Evolutionary conservation across 495 filamentous ascomycete genomes (phyloP).

Genomic region (Trypethelium eluteriae): DNA sequence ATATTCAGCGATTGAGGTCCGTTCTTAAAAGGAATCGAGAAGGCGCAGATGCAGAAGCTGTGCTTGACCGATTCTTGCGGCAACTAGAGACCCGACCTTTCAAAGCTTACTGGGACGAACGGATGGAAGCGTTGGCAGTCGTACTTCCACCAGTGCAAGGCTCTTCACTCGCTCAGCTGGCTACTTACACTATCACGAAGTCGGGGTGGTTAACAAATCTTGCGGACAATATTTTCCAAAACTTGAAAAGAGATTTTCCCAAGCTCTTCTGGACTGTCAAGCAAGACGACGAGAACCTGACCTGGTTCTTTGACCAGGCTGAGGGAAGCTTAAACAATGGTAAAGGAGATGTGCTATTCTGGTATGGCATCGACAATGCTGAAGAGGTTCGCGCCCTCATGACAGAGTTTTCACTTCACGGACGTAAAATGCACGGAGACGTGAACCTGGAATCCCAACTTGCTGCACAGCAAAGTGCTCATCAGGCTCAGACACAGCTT

Average conservation of each 20-base stretch:
- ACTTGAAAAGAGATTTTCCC: constrained; percentile 85
- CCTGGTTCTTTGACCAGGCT: constrained; percentile 98
- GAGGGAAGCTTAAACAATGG: constrained; percentile 80
- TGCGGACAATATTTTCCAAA: constrained; percentile 93
- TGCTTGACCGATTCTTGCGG: constrained; percentile 80
- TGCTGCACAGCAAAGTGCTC: constrained; percentile 39
- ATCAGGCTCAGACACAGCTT: constrained; percentile 22
- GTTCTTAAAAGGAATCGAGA: constrained; percentile 81
- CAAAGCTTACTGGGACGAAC: constrained; percentile 90
- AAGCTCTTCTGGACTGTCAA: constrained; percentile 96
- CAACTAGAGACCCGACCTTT: constrained; percentile 68
- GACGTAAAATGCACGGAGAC: constrained; percentile 81
- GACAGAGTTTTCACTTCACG: constrained; percentile 75
- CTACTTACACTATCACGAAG: constrained; percentile 92
- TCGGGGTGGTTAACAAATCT: constrained; percentile 92
- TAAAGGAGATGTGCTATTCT: constrained; percentile 81
- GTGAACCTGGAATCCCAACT: constrained; percentile 82
- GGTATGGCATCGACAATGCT: constrained; percentile 84
- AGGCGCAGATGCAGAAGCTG: constrained; percentile 70
- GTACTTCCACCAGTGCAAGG: constrained; percentile 63
- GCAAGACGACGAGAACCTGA: constrained; percentile 92
- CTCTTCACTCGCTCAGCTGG: constrained; percentile 61
- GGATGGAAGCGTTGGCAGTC: constrained; percentile 93
- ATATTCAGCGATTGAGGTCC: constrained; percentile 68
- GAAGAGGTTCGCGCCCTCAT: constrained; percentile 82